A percentile compares a stretch with the other conserved stretches of the same genome.
Conservation (phyloP, 257 asterid species). For the Solanum stenotomum region DNA sequence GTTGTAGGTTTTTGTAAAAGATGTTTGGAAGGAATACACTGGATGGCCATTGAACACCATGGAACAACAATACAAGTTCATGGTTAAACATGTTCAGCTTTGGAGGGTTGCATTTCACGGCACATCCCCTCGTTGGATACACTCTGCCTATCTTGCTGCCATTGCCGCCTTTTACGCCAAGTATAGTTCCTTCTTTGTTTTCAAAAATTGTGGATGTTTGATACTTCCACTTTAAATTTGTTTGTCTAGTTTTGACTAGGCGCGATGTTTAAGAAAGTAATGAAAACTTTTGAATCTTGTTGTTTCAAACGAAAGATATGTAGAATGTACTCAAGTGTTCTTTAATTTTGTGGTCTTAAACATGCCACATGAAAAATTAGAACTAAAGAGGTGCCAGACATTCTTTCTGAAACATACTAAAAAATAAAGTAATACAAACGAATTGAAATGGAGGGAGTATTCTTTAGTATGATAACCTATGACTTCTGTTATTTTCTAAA, state of each 20-base stretch:
- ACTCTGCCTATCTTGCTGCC: slow-evolving; percentile 79
- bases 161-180: slow-evolving; percentile 94
- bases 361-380: neutral
- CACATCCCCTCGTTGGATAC: slow-evolving; percentile 96
- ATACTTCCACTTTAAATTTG: neutral
- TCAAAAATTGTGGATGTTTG: neutral
- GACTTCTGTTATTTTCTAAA: neutral
- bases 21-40: slow-evolving; percentile 92
- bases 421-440: neutral
- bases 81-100: slow-evolving; percentile 93
- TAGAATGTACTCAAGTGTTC: rapidly evolving
- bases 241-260: neutral
- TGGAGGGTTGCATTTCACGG: slow-evolving; percentile 92
- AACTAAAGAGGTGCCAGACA: neutral
- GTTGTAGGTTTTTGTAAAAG: slow-evolving; percentile 67
- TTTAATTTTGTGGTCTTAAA: neutral
- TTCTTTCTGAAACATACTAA: neutral
- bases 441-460: neutral
- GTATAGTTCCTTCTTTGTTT: slow-evolving; percentile 24
- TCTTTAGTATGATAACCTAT: neutral
- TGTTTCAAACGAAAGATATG: neutral
- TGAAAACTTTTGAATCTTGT: neutral
- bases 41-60: slow-evolving; percentile 96
- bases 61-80: slow-evolving; percentile 94
- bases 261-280: rapidly evolving